A percentile compares a stretch with the other conserved stretches of the same genome.
These are phyloP conservation scores for Suhomyces taliae DNA, from an alignment of 1,139 yeast species.

Conservation along the genomic window DNA sequence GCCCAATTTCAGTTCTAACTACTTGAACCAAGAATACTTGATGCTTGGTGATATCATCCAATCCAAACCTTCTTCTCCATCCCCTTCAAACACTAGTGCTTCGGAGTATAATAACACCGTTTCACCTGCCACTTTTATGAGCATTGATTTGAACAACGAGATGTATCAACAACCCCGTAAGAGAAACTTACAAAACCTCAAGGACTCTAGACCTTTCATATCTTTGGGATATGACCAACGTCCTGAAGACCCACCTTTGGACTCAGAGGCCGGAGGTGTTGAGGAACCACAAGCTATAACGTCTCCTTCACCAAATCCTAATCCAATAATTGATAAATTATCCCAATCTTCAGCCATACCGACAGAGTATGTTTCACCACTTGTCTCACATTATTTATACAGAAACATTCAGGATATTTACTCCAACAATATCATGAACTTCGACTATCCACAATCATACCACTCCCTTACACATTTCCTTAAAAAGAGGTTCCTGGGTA, in stretches of 20 bases:
- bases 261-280: neutral
- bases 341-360: slow-evolving; percentile 18
- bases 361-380: slow-evolving; percentile 51
- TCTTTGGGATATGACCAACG: slow-evolving; percentile 32
- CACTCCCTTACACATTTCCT: slow-evolving; percentile 59
- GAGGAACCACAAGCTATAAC: neutral
- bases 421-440: slow-evolving; percentile 52
- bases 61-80: slow-evolving; percentile 55
- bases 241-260: slow-evolving; percentile 1
- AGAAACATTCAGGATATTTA: slow-evolving; percentile 68
- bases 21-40: slow-evolving; percentile 55
- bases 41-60: slow-evolving; percentile 57
- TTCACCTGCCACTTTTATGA: slow-evolving; percentile 15
- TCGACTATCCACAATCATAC: slow-evolving; percentile 68
- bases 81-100: slow-evolving; percentile 34
- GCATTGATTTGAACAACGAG: slow-evolving; percentile 5
- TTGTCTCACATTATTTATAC: slow-evolving; percentile 58
- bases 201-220: slow-evolving; percentile 39
- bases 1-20: slow-evolving; percentile 35
- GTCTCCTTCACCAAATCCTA: neutral
- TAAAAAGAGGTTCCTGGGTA: slow-evolving; percentile 52
- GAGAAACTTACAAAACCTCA: slow-evolving; percentile 8
- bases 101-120: slow-evolving; percentile 24
- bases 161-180: slow-evolving; percentile 9
- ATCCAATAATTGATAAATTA: slow-evolving; percentile 8